Conservation (phyloP, 2,329 filamentous ascomycete genomes). For the Epichloe sylvatica region DNA sequence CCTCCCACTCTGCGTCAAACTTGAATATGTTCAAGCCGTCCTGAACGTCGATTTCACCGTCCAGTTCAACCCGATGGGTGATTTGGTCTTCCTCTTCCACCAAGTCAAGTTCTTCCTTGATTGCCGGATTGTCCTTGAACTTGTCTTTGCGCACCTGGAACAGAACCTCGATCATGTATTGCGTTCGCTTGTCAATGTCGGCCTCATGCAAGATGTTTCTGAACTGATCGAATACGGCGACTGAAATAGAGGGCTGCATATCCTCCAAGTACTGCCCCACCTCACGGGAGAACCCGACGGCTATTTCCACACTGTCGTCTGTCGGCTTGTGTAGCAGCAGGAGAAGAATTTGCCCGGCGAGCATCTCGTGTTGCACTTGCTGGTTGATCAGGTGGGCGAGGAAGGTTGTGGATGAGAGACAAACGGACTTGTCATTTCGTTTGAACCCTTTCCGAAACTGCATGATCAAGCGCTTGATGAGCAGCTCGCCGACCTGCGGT, state of each 20-base stretch:
- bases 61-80: slow-evolving; percentile 70
- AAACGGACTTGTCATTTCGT: slow-evolving; percentile 93
- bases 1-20: slow-evolving; percentile 77
- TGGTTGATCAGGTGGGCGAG: slow-evolving; percentile 92
- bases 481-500: slow-evolving; percentile 81
- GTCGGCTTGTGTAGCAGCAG: slow-evolving; percentile 91
- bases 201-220: slow-evolving; percentile 89
- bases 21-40: slow-evolving; percentile 94
- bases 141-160: slow-evolving; percentile 94
- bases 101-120: slow-evolving; percentile 85
- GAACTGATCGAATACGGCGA: slow-evolving; percentile 92
- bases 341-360: slow-evolving; percentile 83
- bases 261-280: slow-evolving; percentile 90
- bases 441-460: slow-evolving; percentile 94
- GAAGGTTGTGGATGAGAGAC: slow-evolving; percentile 83
- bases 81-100: slow-evolving; percentile 98
- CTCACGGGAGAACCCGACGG: slow-evolving; percentile 82
- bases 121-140: slow-evolving; percentile 85
- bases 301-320: slow-evolving; percentile 95
- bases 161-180: slow-evolving; percentile 97
- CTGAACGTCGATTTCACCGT: slow-evolving; percentile 72
- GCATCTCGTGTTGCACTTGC: slow-evolving; percentile 86
- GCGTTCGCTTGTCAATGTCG: slow-evolving; percentile 93
- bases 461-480: slow-evolving; percentile 71
- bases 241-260: slow-evolving; percentile 78